Base-by-base conservation (phyloP, 257 asterid genomes). In the Penstemon eatonii region DNA sequence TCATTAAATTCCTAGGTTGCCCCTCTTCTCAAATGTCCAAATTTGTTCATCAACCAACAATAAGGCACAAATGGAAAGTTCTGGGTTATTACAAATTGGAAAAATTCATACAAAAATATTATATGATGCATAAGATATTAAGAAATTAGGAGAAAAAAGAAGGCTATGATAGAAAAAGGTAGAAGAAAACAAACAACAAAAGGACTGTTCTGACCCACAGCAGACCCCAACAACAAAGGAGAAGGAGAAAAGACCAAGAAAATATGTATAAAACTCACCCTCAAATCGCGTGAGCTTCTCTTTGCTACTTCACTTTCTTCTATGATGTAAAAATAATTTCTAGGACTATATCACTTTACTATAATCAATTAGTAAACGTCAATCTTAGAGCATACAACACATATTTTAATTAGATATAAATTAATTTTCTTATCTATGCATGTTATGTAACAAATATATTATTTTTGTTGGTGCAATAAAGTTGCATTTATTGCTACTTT, bases 191-290 rank as follows among this genome's bases (percentile, higher is more conserved):
- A 71, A 76, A 69, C 73, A 83, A 71, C 42, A 70, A 76, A 78
- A 76, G 78, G 81, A 67, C 75, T 71, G 59, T 4, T 68, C 36
- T 75, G 85, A 65, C 83, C 87, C 83, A 69, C 82, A 73, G 68
- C 65, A 76, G 75, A 63, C 79, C 80, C 78, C 75, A 72, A 67
- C 78, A 65, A 66, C 75, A 58, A 78, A 74, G 71, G 67, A 66
- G 68, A 73, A 71, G 66, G 56, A 70, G 71, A 49, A 71, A 67
- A 73, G 65, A 76, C 60, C 75, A 72, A 68, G 42, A 25, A 64
- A 72, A 51, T 74, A 41, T 55, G 10, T 45, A 45, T 43, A 52
- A 25, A 69, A 46, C 53, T 13, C 56, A 12, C 67, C 60, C 44
- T 65, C 53, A 66, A 63, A 66, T 73, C 72, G 67, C 71, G 61